Evolutionary conservation across 176 grass and related monocot genomes (phyloP).

Genomic region (Calamus simplicifolius): DNA sequence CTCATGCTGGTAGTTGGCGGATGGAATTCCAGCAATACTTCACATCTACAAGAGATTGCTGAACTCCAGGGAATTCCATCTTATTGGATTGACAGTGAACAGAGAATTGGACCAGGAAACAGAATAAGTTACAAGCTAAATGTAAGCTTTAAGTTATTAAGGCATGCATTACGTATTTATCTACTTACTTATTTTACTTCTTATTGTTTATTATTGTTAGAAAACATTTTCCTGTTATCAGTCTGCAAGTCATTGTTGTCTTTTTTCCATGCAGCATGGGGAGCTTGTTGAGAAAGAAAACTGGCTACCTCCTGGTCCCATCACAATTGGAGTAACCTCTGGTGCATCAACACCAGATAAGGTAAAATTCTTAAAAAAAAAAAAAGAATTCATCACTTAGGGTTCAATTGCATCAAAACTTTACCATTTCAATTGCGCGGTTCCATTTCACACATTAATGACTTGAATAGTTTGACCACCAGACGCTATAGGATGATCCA

Average conservation of each 20-base stretch:
- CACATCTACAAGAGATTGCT: constrained; percentile 96
- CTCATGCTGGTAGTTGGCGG: constrained; percentile 94
- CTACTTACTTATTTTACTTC: no score
- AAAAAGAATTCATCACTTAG: no score
- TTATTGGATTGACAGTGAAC: constrained; percentile 92
- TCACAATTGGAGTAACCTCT: constrained; percentile 81
- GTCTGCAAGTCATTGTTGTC: not conserved
- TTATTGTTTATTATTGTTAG: no score
- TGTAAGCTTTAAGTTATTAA: constrained; percentile 29
- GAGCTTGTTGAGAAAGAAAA: constrained; percentile 87
- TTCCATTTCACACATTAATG: no score
- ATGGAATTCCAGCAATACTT: constrained; percentile 99
- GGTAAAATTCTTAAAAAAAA: constrained; percentile 22
- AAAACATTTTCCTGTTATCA: no score
- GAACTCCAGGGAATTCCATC: constrained; percentile 77
- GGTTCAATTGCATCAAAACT: no score
- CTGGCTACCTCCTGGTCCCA: constrained; percentile 67
- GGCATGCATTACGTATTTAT: no score
- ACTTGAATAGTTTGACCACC: no score
- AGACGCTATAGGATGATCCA: no score
- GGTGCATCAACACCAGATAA: constrained; percentile 97
- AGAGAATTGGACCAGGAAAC: constrained; percentile 92
- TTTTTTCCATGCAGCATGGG: constrained; percentile 55
- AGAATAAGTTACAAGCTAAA: constrained; percentile 91
- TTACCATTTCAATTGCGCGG: no score